A percentile compares a stretch with the other conserved stretches of the same genome.
These are phyloP conservation scores for Suhomyces maxii DNA, from an alignment of 1,139 yeast genomes.

Conservation along the genomic window DNA sequence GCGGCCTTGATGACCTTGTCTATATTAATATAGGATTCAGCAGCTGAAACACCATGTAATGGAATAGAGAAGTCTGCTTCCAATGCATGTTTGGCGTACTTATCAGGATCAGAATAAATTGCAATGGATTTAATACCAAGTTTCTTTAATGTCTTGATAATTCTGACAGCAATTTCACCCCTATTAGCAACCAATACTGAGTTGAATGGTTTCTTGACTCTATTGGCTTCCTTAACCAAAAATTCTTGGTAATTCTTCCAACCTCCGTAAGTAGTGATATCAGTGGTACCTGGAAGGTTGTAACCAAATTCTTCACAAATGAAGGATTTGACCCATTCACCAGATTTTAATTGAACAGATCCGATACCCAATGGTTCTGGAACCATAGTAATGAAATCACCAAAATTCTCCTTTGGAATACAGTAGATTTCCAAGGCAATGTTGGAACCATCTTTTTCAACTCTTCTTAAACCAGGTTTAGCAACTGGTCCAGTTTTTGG, in stretches of 20 bases:
- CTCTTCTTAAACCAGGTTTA: slow-evolving; percentile 87
- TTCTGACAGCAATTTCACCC: slow-evolving; percentile 96
- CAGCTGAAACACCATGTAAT: slow-evolving; percentile 77
- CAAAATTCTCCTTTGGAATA: slow-evolving; percentile 74
- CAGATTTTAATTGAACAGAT: slow-evolving; percentile 74
- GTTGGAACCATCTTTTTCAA: slow-evolving; percentile 51
- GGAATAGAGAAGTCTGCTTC: slow-evolving; percentile 82
- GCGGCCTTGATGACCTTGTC: slow-evolving; percentile 88
- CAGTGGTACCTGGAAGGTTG: slow-evolving; percentile 64
- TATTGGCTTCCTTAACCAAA: slow-evolving; percentile 24
- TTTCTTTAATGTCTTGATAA: slow-evolving; percentile 82
- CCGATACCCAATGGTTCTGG: slow-evolving; percentile 97
- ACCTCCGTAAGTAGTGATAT: slow-evolving; percentile 83
- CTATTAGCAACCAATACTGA: slow-evolving; percentile 92
- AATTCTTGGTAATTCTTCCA: slow-evolving; percentile 71
- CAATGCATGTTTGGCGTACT: slow-evolving; percentile 81
- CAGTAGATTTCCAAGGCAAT: slow-evolving; percentile 82
- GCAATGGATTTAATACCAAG: slow-evolving; percentile 79
- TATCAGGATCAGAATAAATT: slow-evolving; percentile 86
- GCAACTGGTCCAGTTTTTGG: slow-evolving; percentile 78
- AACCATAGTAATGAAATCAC: slow-evolving; percentile 79
- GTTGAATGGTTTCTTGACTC: slow-evolving; percentile 62
- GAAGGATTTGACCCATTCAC: slow-evolving; percentile 86
- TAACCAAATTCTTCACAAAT: slow-evolving; percentile 92
- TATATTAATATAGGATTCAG: slow-evolving; percentile 83